Evolutionary conservation across 2,329 filamentous ascomycete species (phyloP).

Genomic region (Cyclaneusma minus): DNA sequence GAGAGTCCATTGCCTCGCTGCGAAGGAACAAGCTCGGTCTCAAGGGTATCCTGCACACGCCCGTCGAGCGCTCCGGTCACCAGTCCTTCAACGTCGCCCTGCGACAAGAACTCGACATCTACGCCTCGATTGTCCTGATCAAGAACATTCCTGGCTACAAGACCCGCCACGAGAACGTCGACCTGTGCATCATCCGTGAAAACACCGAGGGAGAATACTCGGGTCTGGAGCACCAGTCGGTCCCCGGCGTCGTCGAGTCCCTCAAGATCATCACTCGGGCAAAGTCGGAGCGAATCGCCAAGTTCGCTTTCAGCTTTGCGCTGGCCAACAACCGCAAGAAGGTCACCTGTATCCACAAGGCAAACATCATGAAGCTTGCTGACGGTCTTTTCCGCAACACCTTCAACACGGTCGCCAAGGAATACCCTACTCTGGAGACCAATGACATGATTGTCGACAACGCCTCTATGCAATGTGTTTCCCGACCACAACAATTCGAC

Average conservation of each 20-base stretch:
- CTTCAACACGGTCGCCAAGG: constrained; percentile 83
- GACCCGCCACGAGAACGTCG: constrained; percentile 92
- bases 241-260: constrained; percentile 90
- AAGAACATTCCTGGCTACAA: constrained; percentile 99
- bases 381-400: constrained; percentile 98
- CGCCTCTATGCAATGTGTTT: constrained; percentile 98
- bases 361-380: constrained; percentile 99
- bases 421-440: constrained; percentile 88
- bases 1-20: constrained; percentile 86
- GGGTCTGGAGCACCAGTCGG: constrained; percentile 95
- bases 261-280: constrained; percentile 99
- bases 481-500: constrained; percentile 92
- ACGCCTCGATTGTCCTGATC: constrained; percentile 92
- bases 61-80: constrained; percentile 91
- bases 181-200: constrained; percentile 98
- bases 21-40: constrained; percentile 97
- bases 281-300: constrained; percentile 98
- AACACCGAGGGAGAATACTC: constrained; percentile 99
- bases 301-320: constrained; percentile 96
- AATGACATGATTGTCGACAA: constrained; percentile 99
- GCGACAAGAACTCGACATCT: constrained; percentile 98
- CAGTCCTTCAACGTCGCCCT: constrained; percentile 99
- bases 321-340: constrained; percentile 98
- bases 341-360: constrained; percentile 99
- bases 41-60: constrained; percentile 97